Evolutionary conservation across 2,329 filamentous ascomycete species (phyloP).

Genomic region (Clonostachys solani): DNA sequence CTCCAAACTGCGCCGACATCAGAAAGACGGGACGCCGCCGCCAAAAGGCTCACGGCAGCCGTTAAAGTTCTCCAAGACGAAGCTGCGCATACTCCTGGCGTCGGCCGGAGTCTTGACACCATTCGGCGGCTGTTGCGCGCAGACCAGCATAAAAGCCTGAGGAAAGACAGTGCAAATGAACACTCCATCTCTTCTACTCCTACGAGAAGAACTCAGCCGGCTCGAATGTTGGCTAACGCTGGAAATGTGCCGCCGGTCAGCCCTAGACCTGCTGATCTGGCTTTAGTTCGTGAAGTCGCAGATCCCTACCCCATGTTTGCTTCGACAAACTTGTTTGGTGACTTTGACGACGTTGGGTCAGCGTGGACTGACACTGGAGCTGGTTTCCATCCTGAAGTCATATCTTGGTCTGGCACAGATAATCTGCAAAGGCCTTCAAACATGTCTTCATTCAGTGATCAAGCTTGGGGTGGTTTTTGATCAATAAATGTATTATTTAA

Average conservation of each 20-base stretch:
- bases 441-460: too few species aligned
- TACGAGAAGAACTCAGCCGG: too few species aligned
- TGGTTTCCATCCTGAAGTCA: slow-evolving; percentile 7
- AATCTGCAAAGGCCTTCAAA: background rate
- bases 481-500: too few species aligned
- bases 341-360: background rate
- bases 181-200: too few species aligned
- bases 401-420: slow-evolving; percentile 1
- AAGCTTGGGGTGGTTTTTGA: too few species aligned
- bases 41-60: slow-evolving; percentile 1
- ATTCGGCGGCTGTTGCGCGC: slow-evolving; percentile 2
- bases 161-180: too few species aligned
- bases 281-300: too few species aligned
- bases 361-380: slow-evolving; percentile 5
- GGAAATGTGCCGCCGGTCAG: too few species aligned
- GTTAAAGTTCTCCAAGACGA: slow-evolving; percentile 6
- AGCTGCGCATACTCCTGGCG: slow-evolving; percentile 6
- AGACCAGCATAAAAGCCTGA: background rate
- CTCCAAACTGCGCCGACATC: slow-evolving; percentile 1
- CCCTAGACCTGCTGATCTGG: too few species aligned
- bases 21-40: background rate
- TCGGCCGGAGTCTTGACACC: slow-evolving; percentile 7
- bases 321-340: too few species aligned
- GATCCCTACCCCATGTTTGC: too few species aligned
- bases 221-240: too few species aligned